Base-by-base conservation (phyloP, 345 rosid species). In the Noccaea bulbosa region DNA sequence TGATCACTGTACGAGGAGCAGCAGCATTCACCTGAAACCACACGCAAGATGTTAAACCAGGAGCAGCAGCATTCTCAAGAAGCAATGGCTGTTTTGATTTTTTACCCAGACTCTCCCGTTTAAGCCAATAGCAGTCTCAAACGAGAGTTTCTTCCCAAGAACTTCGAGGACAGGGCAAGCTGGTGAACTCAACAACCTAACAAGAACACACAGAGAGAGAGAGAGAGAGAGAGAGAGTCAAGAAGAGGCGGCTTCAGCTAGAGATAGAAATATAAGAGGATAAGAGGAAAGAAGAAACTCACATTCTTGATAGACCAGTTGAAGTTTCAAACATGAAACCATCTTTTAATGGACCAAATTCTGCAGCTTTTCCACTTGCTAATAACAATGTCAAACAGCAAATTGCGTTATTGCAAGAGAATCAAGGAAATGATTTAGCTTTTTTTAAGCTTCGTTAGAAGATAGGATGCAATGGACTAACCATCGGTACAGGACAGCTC, bases 251-350 rank as follows among this genome's bases (percentile, higher is more conserved):
- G 30, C 30, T 27, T 20, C 22, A 20, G 2, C 22, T 20, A 20
- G 22, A 20, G 2, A 20, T 20, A 1, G 22, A 20, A 20, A 27
- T 27, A 27, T 27, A 27, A 27, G 2, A 27, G 30, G 30, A 27
- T 4, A 27, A 27, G 30, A 27, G 4, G 30, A 27, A 27, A 27
- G 30, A 27, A 27, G 30, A 27, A 27, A 2, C 30, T 85, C 69
- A 93, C 97, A 82, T 87, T 78, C 96, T 82, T 50, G 92, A 86
- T 60, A 88, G 84, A 75, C 91, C 91, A 14, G 89, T 88, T 55
- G 93, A 87, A 69, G 88, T 86, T 77, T 93, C 93, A 83, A 93
- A 86, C 86, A 82, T 87, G 82, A 65, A 90, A 54, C 97, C 93
- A 47, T 87, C 92, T 78, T 70, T 87, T 35, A 86, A 85, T 67